These are phyloP conservation scores for Boletus vermiculosoides DNA, from an alignment of 768 basidiomycete species.

Conservation along the genomic window DNA sequence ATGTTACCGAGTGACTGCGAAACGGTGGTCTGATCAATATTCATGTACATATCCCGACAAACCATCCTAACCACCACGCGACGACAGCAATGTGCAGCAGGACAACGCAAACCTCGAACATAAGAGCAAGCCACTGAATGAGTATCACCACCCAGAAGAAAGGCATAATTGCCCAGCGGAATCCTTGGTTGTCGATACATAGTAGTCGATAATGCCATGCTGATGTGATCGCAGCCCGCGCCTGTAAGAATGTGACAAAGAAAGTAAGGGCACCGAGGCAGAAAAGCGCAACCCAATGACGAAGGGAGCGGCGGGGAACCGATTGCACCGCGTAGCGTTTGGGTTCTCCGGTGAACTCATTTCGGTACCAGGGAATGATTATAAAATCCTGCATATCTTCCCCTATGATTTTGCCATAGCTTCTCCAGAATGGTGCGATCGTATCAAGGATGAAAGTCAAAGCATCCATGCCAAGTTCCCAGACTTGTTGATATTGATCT, in stretches of 20 bases:
- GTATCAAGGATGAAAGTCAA: conserved; percentile 74
- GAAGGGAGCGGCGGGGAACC: conserved; percentile 61
- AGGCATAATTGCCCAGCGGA: conserved; percentile 63
- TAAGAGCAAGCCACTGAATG: conserved; percentile 65
- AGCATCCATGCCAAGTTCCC: conserved; percentile 79
- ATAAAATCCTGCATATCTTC: conserved; percentile 79
- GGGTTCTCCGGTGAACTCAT: conserved; percentile 78
- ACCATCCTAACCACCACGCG: conserved; percentile 78
- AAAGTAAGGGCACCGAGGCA: conserved; percentile 50
- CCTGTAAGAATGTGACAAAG: conserved; percentile 53
- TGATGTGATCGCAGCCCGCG: conserved; percentile 56
- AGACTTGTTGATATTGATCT: conserved; percentile 77
- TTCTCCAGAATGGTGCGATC: conserved; percentile 78
- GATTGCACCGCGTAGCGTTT: conserved; percentile 60
- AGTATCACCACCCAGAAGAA: conserved; percentile 63
- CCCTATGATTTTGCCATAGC: conserved; percentile 78
- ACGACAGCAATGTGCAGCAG: conserved; percentile 57
- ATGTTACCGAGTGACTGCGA: background rate
- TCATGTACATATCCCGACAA: conserved; percentile 48
- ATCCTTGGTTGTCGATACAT: conserved; percentile 56
- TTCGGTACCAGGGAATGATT: conserved; percentile 78
- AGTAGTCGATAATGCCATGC: conserved; percentile 52
- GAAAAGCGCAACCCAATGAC: conserved; percentile 65
- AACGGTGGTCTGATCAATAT: background rate
- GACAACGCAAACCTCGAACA: conserved; percentile 58